Evolutionary conservation across 2,329 filamentous ascomycete genomes (phyloP).

Genomic region (Aspergillus tanneri): DNA sequence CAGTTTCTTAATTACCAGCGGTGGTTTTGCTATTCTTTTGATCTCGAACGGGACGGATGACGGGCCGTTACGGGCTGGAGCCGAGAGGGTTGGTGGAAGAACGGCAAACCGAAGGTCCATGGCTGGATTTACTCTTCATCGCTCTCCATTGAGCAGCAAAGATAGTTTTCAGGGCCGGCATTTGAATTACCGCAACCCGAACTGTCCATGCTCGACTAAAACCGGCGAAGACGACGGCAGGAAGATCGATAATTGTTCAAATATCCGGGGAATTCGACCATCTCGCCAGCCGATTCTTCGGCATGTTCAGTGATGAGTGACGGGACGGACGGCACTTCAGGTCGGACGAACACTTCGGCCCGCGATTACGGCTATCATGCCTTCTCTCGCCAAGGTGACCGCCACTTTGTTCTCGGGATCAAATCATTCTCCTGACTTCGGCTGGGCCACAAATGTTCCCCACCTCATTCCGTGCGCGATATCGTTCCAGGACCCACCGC

Average conservation of each 20-base stretch:
- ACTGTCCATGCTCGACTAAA: no score
- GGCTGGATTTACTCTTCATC: conserved; percentile 35
- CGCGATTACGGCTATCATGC: background rate
- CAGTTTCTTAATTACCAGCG: conserved; percentile 61
- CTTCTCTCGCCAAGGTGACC: background rate
- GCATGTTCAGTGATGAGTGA: conserved; percentile 62
- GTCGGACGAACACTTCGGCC: conserved; percentile 26
- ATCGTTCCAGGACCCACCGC: conserved; percentile 56
- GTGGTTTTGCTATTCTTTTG: conserved; percentile 45
- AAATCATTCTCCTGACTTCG: conserved; percentile 61
- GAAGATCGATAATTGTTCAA: conserved; percentile 44
- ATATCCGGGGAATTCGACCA: conserved; percentile 44
- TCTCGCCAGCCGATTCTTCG: conserved; percentile 52
- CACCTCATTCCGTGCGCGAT: conserved; percentile 55
- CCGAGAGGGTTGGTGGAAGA: conserved; percentile 30
- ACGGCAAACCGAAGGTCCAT: conserved; percentile 35
- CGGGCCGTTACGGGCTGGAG: conserved; percentile 7
- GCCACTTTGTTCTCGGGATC: conserved; percentile 65
- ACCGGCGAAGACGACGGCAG: conserved; percentile 43
- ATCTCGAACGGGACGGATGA: conserved; percentile 14
- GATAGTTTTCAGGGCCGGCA: no score
- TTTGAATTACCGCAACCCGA: no score
- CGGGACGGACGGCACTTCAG: conserved; percentile 49
- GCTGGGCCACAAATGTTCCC: conserved; percentile 61
- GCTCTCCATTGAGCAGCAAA: no score